Percentiles rank a stretch among this genome's conserved stretches.
These are phyloP conservation scores for Tremella mesenterica DNA, from an alignment of 768 basidiomycete species.

Conservation along the genomic window DNA sequence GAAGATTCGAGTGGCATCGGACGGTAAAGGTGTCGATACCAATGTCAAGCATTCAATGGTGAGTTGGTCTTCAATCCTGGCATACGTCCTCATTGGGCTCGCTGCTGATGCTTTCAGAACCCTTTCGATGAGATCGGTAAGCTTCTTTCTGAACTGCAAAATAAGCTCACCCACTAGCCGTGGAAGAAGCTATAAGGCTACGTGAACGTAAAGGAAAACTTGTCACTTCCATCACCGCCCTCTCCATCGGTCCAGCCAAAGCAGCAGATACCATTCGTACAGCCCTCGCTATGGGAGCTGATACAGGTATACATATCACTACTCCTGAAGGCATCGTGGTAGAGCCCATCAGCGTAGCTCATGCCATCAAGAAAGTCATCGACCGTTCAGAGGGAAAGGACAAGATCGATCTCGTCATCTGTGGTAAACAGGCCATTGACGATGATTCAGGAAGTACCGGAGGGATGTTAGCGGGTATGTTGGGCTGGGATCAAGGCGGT, in stretches of 20 bases:
- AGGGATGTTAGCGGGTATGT: slow-evolving; percentile 88
- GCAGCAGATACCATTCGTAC: slow-evolving; percentile 83
- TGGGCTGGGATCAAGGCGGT: slow-evolving; percentile 88
- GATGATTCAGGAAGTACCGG: slow-evolving; percentile 93
- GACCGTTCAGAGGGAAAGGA: slow-evolving; percentile 48
- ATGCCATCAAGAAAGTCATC: slow-evolving; percentile 69
- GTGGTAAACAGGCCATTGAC: slow-evolving; percentile 98
- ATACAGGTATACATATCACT: slow-evolving; percentile 84
- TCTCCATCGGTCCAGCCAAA: slow-evolving; percentile 92
- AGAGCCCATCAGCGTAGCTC: slow-evolving; percentile 89
- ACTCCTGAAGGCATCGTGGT: slow-evolving; percentile 59
- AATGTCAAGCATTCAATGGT: slow-evolving; percentile 99
- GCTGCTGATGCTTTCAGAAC: slow-evolving; percentile 53
- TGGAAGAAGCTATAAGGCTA: slow-evolving; percentile 94
- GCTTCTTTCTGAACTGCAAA: not conserved
- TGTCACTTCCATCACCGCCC: slow-evolving; percentile 77
- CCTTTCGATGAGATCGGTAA: slow-evolving; percentile 97
- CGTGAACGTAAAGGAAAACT: slow-evolving; percentile 55
- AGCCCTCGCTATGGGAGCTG: slow-evolving; percentile 95
- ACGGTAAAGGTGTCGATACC: slow-evolving; percentile 89
- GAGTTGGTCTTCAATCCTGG: slow-evolving; percentile 29
- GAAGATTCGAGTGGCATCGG: slow-evolving; percentile 93
- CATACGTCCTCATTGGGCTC: not conserved
- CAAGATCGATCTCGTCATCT: slow-evolving; percentile 74
- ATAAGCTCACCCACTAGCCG: slow-evolving; percentile 52